Conservation (phyloP, 2,329 filamentous ascomycete genomes). For the Alternaria postmessia region DNA sequence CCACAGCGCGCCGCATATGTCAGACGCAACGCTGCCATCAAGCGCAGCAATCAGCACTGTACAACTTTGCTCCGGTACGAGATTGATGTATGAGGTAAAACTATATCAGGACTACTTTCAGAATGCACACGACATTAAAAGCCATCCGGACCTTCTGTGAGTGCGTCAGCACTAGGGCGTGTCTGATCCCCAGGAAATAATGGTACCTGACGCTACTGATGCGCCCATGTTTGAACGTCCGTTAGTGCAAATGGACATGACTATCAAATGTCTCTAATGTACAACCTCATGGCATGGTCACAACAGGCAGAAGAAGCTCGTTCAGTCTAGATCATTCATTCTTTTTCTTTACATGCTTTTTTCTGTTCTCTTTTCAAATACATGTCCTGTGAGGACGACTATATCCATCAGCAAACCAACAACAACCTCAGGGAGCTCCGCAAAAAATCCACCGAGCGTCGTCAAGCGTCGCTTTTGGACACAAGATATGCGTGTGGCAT, state of each 20-base stretch:
- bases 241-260: not conserved
- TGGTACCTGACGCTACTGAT: conserved; percentile 5
- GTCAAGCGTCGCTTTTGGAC: not conserved
- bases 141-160: not conserved
- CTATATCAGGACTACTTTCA: not conserved
- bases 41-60: not conserved
- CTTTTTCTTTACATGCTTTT: conserved; percentile 24
- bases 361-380: conserved; percentile 13
- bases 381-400: conserved; percentile 6
- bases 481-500: not conserved
- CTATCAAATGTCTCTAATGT: not conserved
- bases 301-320: not conserved
- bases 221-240: not conserved
- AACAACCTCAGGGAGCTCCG: conserved; percentile 3
- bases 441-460: not conserved
- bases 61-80: not conserved
- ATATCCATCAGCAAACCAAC: conserved; percentile 17
- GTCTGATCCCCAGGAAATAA: not conserved
- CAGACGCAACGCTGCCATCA: conserved; percentile 3
- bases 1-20: conserved; percentile 14
- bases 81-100: not conserved
- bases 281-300: not conserved
- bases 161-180: not conserved
- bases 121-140: not conserved
- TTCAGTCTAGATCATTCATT: conserved; percentile 12